Evolutionary conservation across 768 basidiomycete genomes (phyloP).

Genomic region (Boletus pseudopeckii): DNA sequence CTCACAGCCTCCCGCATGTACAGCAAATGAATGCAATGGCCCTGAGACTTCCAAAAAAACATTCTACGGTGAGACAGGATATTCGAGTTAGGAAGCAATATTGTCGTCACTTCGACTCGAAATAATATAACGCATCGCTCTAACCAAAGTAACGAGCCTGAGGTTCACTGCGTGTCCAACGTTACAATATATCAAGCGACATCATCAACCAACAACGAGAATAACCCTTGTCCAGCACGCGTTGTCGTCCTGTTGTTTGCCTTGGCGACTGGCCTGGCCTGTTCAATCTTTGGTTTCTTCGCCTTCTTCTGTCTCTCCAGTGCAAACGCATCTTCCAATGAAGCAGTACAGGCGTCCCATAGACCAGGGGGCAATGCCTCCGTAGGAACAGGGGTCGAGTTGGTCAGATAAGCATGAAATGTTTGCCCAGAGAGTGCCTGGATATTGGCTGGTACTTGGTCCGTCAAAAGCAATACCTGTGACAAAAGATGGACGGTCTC

Average conservation of each 20-base stretch:
- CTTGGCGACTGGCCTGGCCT: conserved; percentile 13
- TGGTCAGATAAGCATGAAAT: conserved; percentile 55
- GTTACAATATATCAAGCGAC: conserved; percentile 27
- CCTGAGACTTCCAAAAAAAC: too few species aligned
- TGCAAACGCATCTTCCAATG: conserved; percentile 47
- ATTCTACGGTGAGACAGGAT: neutral
- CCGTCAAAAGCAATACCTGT: conserved; percentile 56
- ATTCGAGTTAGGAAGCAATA: neutral
- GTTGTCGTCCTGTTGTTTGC: conserved; percentile 20
- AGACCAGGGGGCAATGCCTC: conserved; percentile 32
- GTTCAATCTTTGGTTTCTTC: conserved; percentile 33
- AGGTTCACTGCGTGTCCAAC: neutral
- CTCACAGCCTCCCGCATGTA: too few species aligned
- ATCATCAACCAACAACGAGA: conserved; percentile 41
- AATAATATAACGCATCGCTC: neutral
- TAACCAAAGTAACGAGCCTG: neutral
- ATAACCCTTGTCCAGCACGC: conserved; percentile 26
- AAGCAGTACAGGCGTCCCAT: conserved; percentile 47
- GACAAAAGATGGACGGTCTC: conserved; percentile 60
- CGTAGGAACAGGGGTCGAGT: conserved; percentile 18
- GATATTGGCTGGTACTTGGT: conserved; percentile 43
- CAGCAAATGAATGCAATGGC: too few species aligned
- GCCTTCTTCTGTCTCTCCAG: conserved; percentile 46
- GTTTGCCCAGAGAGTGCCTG: conserved; percentile 54
- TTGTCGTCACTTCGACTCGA: too few species aligned